A percentile compares a stretch with the other conserved stretches of the same genome.
Conservation (phyloP, 805 yeast genomes). For the Suhomyces kilbournensis region DNA sequence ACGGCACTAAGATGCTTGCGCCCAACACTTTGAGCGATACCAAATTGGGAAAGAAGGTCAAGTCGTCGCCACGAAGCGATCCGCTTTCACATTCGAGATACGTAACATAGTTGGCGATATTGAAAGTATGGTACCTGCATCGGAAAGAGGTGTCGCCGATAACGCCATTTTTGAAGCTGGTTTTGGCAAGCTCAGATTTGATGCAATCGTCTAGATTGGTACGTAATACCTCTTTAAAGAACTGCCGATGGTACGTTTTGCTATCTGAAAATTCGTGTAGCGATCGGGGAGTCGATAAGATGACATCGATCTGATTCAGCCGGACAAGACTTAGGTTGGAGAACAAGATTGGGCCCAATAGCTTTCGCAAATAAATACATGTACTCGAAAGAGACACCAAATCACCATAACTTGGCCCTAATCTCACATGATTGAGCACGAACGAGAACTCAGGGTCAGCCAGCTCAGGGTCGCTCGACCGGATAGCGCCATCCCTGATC, state of each 20-base stretch:
- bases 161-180: constrained; percentile 12
- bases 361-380: constrained; percentile 19
- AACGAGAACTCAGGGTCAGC: neutral
- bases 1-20: neutral
- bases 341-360: constrained; percentile 20
- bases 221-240: constrained; percentile 18
- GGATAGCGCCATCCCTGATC: neutral
- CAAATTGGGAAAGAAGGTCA: constrained; percentile 18
- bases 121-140: constrained; percentile 16
- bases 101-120: constrained; percentile 17
- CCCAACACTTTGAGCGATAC: constrained; percentile 20
- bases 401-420: neutral
- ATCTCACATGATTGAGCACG: constrained; percentile 1
- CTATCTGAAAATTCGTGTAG: constrained; percentile 20
- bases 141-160: constrained; percentile 11
- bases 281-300: constrained; percentile 19
- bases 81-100: constrained; percentile 24
- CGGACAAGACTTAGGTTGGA: constrained; percentile 23
- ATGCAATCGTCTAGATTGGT: constrained; percentile 14
- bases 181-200: constrained; percentile 17
- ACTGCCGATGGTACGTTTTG: constrained; percentile 12
- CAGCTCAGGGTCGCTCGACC: neutral
- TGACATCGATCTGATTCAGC: constrained; percentile 24
- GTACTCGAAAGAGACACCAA: constrained; percentile 22
- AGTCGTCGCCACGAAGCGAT: constrained; percentile 12